Base-by-base conservation (phyloP, 345 rosid species). In the Cochlearia excelsa region DNA sequence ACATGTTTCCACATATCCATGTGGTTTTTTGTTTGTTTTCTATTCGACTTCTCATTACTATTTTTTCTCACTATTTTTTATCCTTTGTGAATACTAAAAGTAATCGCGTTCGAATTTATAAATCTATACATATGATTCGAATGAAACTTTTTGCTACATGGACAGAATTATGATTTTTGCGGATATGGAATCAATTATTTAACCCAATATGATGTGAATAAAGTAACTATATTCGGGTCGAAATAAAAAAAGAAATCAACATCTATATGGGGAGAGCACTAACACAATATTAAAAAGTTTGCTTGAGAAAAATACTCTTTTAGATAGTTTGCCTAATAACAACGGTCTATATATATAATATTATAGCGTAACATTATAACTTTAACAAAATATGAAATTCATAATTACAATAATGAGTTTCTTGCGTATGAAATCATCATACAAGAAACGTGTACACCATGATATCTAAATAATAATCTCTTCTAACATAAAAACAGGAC, bases 401-500 rank as follows among this genome's bases (percentile, higher is more conserved):
- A 57, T 51, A 39, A 51, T 46, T 57, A 37, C 23, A 16, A 16
- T 16, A 40, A 44, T 46, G 55, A 63, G 64, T 63, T 63, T 70
- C 34, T 70, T 70, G 43, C 74, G 69, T 70, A 63, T 70, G 46
- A 57, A 57, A 57, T 33, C 43, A 56, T 55, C 64, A 62, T 35
- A 48, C 43, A 55, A 34, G 62, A 42, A 26, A 31, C 28, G 10
- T 56, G 52, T 51, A 69, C 54, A 45, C 52, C 50, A 16, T 30
- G 27, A 61, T 5, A 30, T 26, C 42, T 70, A 69, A 42, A 7
- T 39, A 39, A 39, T 39, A 2, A 39, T 39, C 43, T 7, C 7
- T 3, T 37, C 7, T 4, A 4, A 3, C 59, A 65, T 47, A 45
- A 46, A 60, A 66, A 70, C 80, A 93, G 99, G 97, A 40, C 84